Evolutionary conservation across 2,329 filamentous ascomycete species (phyloP).

Genomic region (Monosporascus cannonballus): DNA sequence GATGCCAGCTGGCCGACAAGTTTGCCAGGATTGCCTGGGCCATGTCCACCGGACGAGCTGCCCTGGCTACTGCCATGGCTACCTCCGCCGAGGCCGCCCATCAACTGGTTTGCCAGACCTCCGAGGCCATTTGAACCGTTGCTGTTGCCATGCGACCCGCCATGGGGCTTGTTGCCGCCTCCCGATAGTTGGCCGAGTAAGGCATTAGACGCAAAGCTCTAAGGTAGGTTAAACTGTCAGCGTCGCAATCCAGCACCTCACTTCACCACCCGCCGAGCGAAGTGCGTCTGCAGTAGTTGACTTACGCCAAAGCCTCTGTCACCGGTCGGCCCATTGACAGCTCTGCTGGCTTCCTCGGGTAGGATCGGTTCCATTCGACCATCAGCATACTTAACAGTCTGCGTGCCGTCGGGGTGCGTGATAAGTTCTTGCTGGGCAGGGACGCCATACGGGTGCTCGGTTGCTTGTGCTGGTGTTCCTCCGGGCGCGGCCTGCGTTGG

Average conservation of each 20-base stretch:
- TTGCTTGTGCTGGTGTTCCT: conserved; percentile 48
- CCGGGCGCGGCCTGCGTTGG: conserved; percentile 60
- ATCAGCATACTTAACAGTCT: conserved; percentile 55
- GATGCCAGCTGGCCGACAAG: conserved; percentile 52
- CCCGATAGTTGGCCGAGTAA: conserved; percentile 41
- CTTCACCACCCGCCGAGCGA: not conserved
- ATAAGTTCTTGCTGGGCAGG: conserved; percentile 48
- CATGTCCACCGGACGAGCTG: conserved; percentile 16
- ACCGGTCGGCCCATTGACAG: conserved; percentile 44
- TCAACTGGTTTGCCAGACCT: conserved; percentile 41
- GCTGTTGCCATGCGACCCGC: conserved; percentile 23
- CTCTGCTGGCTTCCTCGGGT: conserved; percentile 43
- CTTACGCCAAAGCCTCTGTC: conserved; percentile 63
- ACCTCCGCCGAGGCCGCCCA: conserved; percentile 19
- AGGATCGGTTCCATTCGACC: conserved; percentile 55
- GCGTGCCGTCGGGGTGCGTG: conserved; percentile 56
- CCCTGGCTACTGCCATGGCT: conserved; percentile 18
- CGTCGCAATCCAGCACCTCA: conserved; percentile 11
- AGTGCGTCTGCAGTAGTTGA: conserved; percentile 17
- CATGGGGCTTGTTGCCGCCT: conserved; percentile 34
- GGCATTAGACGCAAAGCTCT: conserved; percentile 57
- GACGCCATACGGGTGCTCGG: conserved; percentile 58
- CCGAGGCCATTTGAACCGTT: conserved; percentile 36
- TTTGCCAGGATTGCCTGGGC: conserved; percentile 37
- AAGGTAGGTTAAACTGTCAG: conserved; percentile 16